Evolutionary conservation across 2,329 filamentous ascomycete species (phyloP).

Genomic region (Penicillium sp.): DNA sequence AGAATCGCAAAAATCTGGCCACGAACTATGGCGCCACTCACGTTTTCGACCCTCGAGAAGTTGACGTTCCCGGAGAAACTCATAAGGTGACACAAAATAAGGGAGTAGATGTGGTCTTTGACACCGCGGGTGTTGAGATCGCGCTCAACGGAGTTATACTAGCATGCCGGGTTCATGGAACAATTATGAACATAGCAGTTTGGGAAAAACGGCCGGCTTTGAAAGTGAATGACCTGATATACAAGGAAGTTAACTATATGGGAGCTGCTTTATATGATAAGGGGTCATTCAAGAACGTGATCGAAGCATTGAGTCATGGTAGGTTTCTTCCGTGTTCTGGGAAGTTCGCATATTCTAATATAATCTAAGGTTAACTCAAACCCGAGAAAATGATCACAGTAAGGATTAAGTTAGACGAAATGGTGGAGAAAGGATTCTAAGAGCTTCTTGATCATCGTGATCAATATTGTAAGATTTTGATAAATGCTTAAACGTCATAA

Average conservation of each 20-base stretch:
- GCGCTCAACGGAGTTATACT: slow-evolving; percentile 49
- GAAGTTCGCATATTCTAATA: slow-evolving; percentile 2
- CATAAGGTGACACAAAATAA: slow-evolving; percentile 47
- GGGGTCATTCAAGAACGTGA: slow-evolving; percentile 58
- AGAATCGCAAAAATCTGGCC: slow-evolving; percentile 44
- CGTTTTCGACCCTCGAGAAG: slow-evolving; percentile 52
- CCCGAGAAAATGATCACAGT: slow-evolving; percentile 62
- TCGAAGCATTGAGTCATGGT: slow-evolving; percentile 46
- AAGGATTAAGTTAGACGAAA: slow-evolving; percentile 54
- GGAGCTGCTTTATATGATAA: slow-evolving; percentile 51
- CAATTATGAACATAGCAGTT: slow-evolving; percentile 63
- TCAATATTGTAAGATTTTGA: slow-evolving; percentile 49
- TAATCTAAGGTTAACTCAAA: slow-evolving; percentile 49
- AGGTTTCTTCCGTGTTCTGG: not conserved
- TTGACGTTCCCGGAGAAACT: slow-evolving; percentile 48
- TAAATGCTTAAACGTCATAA: no score
- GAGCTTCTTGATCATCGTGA: slow-evolving; percentile 60
- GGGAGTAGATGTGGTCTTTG: slow-evolving; percentile 61
- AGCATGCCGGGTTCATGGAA: slow-evolving; percentile 54
- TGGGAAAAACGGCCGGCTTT: slow-evolving; percentile 60
- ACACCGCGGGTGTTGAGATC: slow-evolving; percentile 59
- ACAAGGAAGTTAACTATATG: slow-evolving; percentile 54
- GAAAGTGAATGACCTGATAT: slow-evolving; percentile 55
- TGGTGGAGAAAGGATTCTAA: slow-evolving; percentile 60
- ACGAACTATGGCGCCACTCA: slow-evolving; percentile 56